Evolutionary conservation across 2,329 filamentous ascomycete species (phyloP).

Genomic region (Ophiostoma perfectum): DNA sequence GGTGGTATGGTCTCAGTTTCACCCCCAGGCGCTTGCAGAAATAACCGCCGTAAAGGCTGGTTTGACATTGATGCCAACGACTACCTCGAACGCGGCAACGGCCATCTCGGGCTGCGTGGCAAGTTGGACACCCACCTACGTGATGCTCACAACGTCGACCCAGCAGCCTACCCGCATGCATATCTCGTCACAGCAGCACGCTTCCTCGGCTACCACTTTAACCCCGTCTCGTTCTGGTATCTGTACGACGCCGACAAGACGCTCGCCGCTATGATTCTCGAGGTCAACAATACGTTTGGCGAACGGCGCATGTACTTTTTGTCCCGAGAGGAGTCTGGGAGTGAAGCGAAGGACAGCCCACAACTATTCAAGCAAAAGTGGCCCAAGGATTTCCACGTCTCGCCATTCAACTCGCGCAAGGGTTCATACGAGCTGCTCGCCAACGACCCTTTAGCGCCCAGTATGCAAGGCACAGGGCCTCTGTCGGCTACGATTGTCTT

Average conservation of each 20-base stretch:
- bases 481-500: slow-evolving; percentile 59
- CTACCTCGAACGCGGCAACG: slow-evolving; percentile 53
- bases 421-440: slow-evolving; percentile 49
- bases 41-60: slow-evolving; percentile 39
- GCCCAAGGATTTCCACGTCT: slow-evolving; percentile 71
- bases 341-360: slow-evolving; percentile 1
- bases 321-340: slow-evolving; percentile 36
- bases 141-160: slow-evolving; percentile 48
- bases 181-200: slow-evolving; percentile 67
- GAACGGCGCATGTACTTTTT: slow-evolving; percentile 59
- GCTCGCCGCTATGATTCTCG: slow-evolving; percentile 61
- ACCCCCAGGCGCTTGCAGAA: not conserved
- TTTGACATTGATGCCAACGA: slow-evolving; percentile 55
- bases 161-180: slow-evolving; percentile 57
- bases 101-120: slow-evolving; percentile 50
- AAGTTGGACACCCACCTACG: slow-evolving; percentile 59
- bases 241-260: slow-evolving; percentile 56
- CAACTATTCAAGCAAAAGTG: slow-evolving; percentile 47
- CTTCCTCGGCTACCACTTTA: slow-evolving; percentile 66
- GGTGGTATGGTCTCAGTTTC: slow-evolving; percentile 46
- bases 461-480: slow-evolving; percentile 36
- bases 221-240: slow-evolving; percentile 75
- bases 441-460: slow-evolving; percentile 42
- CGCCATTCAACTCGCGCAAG: slow-evolving; percentile 63
- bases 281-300: slow-evolving; percentile 73